Evolutionary conservation across 495 filamentous ascomycete genomes (phyloP).

Genomic region (Durotheca rogersii): DNA sequence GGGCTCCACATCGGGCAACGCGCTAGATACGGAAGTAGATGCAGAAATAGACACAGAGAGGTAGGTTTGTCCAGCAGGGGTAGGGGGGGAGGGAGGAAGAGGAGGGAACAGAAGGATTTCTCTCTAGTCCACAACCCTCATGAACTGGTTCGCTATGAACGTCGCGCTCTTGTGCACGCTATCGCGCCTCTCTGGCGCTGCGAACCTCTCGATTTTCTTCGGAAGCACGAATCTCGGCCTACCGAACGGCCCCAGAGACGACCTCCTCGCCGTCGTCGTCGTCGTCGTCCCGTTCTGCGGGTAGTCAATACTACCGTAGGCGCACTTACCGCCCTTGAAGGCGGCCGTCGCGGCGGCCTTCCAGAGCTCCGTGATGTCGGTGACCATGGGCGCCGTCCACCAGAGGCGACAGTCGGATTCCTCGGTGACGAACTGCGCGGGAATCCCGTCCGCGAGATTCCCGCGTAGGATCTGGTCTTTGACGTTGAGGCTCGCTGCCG

Average conservation of each 20-base stretch:
- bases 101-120: conserved; percentile 1
- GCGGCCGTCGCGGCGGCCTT: conserved; percentile 43
- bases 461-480: conserved; percentile 42
- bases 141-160: conserved; percentile 32
- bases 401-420: conserved; percentile 58
- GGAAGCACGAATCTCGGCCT: conserved; percentile 24
- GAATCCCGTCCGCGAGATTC: conserved; percentile 40
- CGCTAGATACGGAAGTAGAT: conserved; percentile 3
- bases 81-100: conserved; percentile 1
- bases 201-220: conserved; percentile 14
- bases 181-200: conserved; percentile 12
- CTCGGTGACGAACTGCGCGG: conserved; percentile 55
- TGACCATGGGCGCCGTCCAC: conserved; percentile 52
- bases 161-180: conserved; percentile 18
- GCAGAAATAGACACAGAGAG: not conserved
- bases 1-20: conserved; percentile 5
- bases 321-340: conserved; percentile 40
- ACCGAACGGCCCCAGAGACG: conserved; percentile 21
- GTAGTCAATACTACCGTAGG: conserved; percentile 28
- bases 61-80: not conserved
- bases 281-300: conserved; percentile 11
- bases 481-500: conserved; percentile 39
- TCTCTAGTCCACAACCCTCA: conserved; percentile 35
- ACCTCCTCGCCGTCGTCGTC: conserved; percentile 7
- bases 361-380: conserved; percentile 52